phyloP scores from a whole-genome alignment of 2,329 filamentous ascomycete genomes.

The Dothiorella sarmentorum region DNA sequence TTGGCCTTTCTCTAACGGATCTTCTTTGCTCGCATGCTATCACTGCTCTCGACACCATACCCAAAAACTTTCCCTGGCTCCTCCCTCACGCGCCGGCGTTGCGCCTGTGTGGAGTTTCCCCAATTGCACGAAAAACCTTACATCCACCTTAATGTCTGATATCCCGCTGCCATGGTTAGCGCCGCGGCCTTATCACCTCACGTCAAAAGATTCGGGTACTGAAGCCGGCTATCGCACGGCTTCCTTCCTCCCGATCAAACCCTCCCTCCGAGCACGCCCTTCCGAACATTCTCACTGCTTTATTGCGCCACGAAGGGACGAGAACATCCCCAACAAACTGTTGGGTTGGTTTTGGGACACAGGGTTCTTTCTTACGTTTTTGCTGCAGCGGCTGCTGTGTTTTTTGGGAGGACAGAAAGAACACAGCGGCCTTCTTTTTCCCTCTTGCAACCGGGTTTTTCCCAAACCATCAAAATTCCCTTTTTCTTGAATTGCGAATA shows the following conservation, averaged over 20 bases:
- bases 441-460: neutral
- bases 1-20: neutral
- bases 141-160: slow-evolving; percentile 13
- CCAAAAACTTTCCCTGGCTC: neutral
- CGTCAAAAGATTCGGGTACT: neutral
- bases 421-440: neutral
- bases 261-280: neutral
- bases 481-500: neutral
- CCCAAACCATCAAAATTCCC: neutral
- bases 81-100: neutral
- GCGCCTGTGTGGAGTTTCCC: neutral
- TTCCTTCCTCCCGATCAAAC: neutral
- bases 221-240: neutral
- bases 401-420: too few relatives aligned
- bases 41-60: neutral
- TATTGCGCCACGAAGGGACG: slow-evolving; percentile 1
- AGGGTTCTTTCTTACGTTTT: neutral
- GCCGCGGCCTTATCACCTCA: slow-evolving; percentile 1
- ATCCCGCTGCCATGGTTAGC: neutral
- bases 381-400: neutral
- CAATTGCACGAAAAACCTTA: slow-evolving; percentile 1
- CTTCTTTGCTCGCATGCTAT: neutral
- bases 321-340: neutral
- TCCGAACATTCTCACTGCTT: neutral
- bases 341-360: neutral